These are phyloP conservation scores for Hymenotorrendiella dingleyae DNA, from an alignment of 2,329 filamentous ascomycete species.

Conservation along the genomic window DNA sequence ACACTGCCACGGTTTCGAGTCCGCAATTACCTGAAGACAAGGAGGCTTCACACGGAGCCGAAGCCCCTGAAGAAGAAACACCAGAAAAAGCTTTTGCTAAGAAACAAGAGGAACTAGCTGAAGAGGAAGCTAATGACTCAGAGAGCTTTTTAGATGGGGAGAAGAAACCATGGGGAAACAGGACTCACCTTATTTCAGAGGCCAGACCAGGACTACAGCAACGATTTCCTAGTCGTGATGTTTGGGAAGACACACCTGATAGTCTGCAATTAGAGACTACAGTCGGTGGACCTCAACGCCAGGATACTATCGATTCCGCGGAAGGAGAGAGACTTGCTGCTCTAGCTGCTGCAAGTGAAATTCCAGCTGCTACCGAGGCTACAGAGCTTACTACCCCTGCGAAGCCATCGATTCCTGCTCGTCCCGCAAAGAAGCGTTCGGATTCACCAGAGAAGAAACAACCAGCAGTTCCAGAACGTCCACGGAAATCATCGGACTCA, in stretches of 20 bases:
- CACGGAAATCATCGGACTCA: conserved; percentile 17
- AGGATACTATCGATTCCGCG: too few relatives aligned
- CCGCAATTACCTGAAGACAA: conserved; percentile 56
- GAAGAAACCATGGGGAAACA: conserved; percentile 43
- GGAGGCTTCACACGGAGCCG: conserved; percentile 7
- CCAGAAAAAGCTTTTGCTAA: conserved; percentile 61
- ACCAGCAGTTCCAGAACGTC: conserved; percentile 26
- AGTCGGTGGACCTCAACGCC: conserved; percentile 51
- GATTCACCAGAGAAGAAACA: conserved; percentile 28
- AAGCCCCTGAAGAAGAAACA: conserved; percentile 35
- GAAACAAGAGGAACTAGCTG: conserved; percentile 58
- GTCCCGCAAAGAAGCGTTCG: conserved; percentile 36
- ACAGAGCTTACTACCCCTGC: conserved; percentile 41
- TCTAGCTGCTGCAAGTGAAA: too few relatives aligned
- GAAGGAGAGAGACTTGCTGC: too few relatives aligned
- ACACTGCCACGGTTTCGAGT: conserved; percentile 75
- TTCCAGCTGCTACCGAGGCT: too few relatives aligned
- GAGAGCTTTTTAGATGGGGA: conserved; percentile 49
- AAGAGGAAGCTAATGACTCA: conserved; percentile 42
- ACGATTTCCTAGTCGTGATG: conserved; percentile 84
- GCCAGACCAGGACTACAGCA: conserved; percentile 53
- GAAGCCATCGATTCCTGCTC: conserved; percentile 52
- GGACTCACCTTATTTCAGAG: conserved; percentile 46
- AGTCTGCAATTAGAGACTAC: conserved; percentile 75
- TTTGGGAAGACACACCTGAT: conserved; percentile 92